Evolutionary conservation across 176 grass and related monocot species (phyloP), one percentile per base, ranked within the genome.

Genomic region (Oropetium thomaeum): DNA sequence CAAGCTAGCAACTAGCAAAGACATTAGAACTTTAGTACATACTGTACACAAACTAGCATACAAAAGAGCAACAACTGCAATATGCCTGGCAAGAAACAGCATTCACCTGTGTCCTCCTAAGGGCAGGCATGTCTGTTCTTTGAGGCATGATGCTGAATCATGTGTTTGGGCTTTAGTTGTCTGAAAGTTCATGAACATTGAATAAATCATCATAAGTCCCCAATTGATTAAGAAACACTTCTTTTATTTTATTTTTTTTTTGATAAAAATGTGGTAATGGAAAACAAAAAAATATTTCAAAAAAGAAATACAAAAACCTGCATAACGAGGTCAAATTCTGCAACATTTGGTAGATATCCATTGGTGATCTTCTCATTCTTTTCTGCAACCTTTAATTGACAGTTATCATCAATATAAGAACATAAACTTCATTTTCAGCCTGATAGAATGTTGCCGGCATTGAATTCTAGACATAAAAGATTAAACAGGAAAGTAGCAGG

Each of bases 291-390:
- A 66, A 72, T 10, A 6, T 42, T 23, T 45, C 5, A 72, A 77
- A 72, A 69, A 52, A 22, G 10, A n/a, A 22, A 22, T n/a, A n/a
- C n/a, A 52, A 22, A 48, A 92, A 98, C 96, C 96, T 98, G 96
- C 96, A 98, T 98, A 86, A 98, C 53, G 8, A 98, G 87, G 64
- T 98, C 89, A 51, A 98, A 98, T 91, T 98, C 96, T 17, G 86
- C 91, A 86, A 98, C 89, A 90, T 94, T 89, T 71, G 71, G 37
- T 88, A 68, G 69, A 70, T 89, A 83, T 49, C 37, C 73, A 71
- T 92, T 81, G 60, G 32, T 69, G 58, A 19, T 71, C 73, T 86
- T 77, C 37, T 78, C 65, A 78, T 91, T 89, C 67, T 88, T 92
- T 74, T 90, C 82, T 4, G 79, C 77, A 62, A 83, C 73, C 84